Conservation (phyloP, 805 yeast genomes). For the Yarrowia phangngaensis region DNA sequence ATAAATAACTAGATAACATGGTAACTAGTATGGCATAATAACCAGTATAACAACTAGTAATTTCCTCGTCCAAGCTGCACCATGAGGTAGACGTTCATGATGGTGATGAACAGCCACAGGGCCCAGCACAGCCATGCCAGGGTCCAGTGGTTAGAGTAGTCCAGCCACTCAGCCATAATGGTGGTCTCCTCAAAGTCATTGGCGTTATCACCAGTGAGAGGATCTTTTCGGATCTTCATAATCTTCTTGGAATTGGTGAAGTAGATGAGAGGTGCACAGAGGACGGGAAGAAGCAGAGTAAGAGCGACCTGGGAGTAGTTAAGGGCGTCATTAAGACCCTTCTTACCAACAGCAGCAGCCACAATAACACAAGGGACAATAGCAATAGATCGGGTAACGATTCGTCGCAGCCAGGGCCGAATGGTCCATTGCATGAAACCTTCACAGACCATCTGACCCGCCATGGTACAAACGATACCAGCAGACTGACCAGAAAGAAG, state of each 20-base stretch:
- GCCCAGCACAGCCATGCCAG: slow-evolving; percentile 50
- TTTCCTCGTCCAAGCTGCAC: slow-evolving; percentile 48
- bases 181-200: slow-evolving; percentile 9
- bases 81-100: slow-evolving; percentile 64
- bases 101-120: slow-evolving; percentile 68
- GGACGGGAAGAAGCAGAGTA: slow-evolving; percentile 75
- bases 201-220: slow-evolving; percentile 3
- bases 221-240: slow-evolving; percentile 47
- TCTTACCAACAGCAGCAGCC: slow-evolving; percentile 65
- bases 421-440: slow-evolving; percentile 82
- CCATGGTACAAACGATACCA: slow-evolving; percentile 87
- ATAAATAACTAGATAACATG: too few relatives aligned
- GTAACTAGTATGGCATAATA: too few relatives aligned
- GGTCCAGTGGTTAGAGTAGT: slow-evolving; percentile 54
- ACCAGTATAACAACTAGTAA: slow-evolving; percentile 1
- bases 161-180: slow-evolving; percentile 25
- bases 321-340: slow-evolving; percentile 66
- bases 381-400: slow-evolving; percentile 72
- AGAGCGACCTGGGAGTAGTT: slow-evolving; percentile 84
- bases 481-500: slow-evolving; percentile 86
- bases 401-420: slow-evolving; percentile 74
- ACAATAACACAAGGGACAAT: slow-evolving; percentile 77
- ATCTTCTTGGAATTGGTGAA: slow-evolving; percentile 67
- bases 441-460: slow-evolving; percentile 89
- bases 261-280: slow-evolving; percentile 79